A percentile compares a stretch with the other conserved stretches of the same genome.
phyloP scores from a whole-genome alignment of 2,329 filamentous ascomycete genomes.

The Aspergillus udagawae region DNA sequence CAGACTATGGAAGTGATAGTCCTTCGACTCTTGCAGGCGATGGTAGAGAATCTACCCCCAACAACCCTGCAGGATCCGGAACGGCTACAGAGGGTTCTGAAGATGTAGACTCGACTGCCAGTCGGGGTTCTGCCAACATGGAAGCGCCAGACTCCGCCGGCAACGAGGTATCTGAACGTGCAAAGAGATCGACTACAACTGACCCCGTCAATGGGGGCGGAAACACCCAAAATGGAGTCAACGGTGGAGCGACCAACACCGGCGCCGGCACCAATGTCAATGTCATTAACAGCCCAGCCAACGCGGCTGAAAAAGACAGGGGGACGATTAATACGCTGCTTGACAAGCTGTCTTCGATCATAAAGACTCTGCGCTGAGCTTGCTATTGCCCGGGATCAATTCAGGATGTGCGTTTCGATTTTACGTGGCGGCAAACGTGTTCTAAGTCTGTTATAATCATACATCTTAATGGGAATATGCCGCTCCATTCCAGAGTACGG shows the following conservation, averaged over 20 bases:
- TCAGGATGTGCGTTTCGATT: neutral
- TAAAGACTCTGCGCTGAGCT: neutral
- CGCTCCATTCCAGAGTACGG: no score
- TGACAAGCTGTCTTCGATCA: neutral
- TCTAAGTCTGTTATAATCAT: no score
- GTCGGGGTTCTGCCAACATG: neutral
- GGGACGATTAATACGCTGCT: neutral
- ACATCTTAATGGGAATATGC: no score
- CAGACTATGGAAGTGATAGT: no score
- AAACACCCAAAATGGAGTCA: neutral
- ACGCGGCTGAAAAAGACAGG: neutral
- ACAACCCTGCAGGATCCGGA: no score
- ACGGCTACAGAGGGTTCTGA: no score
- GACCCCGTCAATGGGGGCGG: neutral
- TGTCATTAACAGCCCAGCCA: neutral
- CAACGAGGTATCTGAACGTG: neutral
- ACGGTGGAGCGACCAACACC: neutral
- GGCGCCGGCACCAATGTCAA: neutral
- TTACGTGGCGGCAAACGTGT: neutral
- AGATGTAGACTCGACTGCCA: neutral
- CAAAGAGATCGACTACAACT: neutral
- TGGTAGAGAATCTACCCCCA: neutral
- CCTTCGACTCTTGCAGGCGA: no score
- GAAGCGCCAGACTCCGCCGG: neutral
- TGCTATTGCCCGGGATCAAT: neutral